A percentile compares a stretch with the other conserved stretches of the same genome.
Evolutionary conservation across 345 rosid species (phyloP).

Genomic region (Eucalyptus brandiana): DNA sequence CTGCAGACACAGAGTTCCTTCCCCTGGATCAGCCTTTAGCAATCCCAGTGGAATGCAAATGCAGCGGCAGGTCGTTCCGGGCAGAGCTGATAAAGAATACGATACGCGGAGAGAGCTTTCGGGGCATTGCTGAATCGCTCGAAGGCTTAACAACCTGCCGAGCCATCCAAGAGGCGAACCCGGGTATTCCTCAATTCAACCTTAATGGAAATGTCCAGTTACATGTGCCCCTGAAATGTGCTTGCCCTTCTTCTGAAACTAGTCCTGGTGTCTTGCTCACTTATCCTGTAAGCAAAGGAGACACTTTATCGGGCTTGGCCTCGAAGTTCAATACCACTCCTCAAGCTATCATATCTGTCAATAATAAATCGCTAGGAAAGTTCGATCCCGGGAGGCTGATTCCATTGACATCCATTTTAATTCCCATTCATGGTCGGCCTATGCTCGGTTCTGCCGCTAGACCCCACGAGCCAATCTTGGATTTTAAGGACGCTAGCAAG

Average conservation of each 20-base stretch:
- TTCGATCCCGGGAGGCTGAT: constrained; percentile 20
- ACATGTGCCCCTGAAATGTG: constrained; percentile 45
- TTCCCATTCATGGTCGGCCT: constrained; percentile 46
- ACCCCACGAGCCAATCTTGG: constrained; percentile 22
- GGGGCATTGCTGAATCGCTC: constrained; percentile 41
- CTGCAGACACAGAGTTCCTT: constrained; percentile 41
- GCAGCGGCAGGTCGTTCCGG: constrained; percentile 39
- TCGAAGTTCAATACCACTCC: constrained; percentile 46
- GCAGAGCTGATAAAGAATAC: constrained; percentile 37
- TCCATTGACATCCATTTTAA: constrained; percentile 41
- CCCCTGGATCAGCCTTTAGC: constrained; percentile 29
- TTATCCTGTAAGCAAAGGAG: constrained; percentile 50
- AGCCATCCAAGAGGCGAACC: constrained; percentile 44
- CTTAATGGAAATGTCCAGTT: constrained; percentile 27
- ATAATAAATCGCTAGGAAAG: constrained; percentile 19
- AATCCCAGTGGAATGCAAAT: constrained; percentile 54
- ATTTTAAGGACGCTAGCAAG: constrained; percentile 5
- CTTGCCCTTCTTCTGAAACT: constrained; percentile 34
- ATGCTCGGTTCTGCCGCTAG: constrained; percentile 14
- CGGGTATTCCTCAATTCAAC: constrained; percentile 24
- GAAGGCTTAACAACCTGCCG: constrained; percentile 67
- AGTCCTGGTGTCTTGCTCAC: constrained; percentile 26
- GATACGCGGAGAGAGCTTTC: constrained; percentile 51
- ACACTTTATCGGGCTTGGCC: constrained; percentile 43
- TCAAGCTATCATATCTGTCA: constrained; percentile 51